Evolutionary conservation across 2,329 filamentous ascomycete species (phyloP).

Genomic region (Xylariaceae sp.): DNA sequence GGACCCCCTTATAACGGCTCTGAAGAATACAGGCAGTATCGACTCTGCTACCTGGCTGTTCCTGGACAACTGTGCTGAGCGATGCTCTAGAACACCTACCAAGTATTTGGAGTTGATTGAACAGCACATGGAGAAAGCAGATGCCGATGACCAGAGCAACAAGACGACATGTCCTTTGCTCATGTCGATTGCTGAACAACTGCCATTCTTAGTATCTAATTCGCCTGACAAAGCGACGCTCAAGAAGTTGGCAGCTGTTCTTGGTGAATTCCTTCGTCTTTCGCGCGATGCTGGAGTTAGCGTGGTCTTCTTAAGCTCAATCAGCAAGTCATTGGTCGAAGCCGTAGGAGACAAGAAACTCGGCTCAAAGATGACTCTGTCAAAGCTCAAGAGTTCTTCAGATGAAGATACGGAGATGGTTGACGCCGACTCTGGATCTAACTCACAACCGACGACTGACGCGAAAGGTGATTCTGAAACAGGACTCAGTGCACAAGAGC

Average conservation of each 20-base stretch:
- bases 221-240: slow-evolving; percentile 39
- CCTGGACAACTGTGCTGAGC: slow-evolving; percentile 74
- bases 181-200: slow-evolving; percentile 69
- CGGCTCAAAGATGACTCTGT: slow-evolving; percentile 30
- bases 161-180: slow-evolving; percentile 55
- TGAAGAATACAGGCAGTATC: slow-evolving; percentile 32
- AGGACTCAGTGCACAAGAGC: slow-evolving; percentile 37
- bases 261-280: slow-evolving; percentile 52
- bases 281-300: slow-evolving; percentile 50
- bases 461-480: background rate
- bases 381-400: slow-evolving; percentile 13
- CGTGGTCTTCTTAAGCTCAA: slow-evolving; percentile 38
- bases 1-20: slow-evolving; percentile 40
- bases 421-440: background rate
- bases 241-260: slow-evolving; percentile 49
- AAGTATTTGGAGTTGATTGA: slow-evolving; percentile 71
- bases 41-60: slow-evolving; percentile 55
- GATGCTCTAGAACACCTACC: slow-evolving; percentile 69
- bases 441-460: slow-evolving; percentile 7
- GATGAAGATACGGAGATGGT: slow-evolving; percentile 3
- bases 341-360: slow-evolving; percentile 35
- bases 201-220: slow-evolving; percentile 60
- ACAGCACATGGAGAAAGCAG: slow-evolving; percentile 32
- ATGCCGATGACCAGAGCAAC: slow-evolving; percentile 27
- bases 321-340: slow-evolving; percentile 39